These are phyloP conservation scores for Pestalotiopsis sp. DNA, from an alignment of 2,329 filamentous ascomycete genomes.

Conservation along the genomic window DNA sequence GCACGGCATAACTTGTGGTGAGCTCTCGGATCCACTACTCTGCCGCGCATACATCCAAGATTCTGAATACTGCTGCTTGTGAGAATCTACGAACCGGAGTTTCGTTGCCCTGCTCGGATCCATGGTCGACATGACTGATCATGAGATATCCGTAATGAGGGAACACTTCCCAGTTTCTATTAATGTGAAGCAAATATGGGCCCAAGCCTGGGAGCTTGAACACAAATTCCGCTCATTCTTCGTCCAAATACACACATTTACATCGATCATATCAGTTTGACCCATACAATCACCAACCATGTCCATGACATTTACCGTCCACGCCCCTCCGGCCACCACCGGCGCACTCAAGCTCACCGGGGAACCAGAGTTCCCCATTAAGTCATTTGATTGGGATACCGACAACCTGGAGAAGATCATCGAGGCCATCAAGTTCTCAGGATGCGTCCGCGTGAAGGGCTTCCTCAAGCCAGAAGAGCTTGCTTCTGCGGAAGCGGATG, in stretches of 20 bases:
- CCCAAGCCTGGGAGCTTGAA: not conserved
- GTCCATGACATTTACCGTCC: constrained; percentile 10
- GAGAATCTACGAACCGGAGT: not conserved
- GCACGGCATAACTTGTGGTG: not conserved
- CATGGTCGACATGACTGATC: not conserved
- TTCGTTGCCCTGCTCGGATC: not conserved
- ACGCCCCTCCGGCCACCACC: constrained; percentile 7
- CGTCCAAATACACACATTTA: not conserved
- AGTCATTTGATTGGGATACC: not conserved
- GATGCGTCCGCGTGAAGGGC: constrained; percentile 6
- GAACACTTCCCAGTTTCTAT: not conserved
- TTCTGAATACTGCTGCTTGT: not conserved
- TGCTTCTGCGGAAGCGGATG: not conserved
- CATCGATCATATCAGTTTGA: not conserved
- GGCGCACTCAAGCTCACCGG: not conserved
- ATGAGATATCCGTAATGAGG: not conserved
- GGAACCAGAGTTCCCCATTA: not conserved
- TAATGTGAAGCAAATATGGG: not conserved
- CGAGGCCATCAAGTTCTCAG: constrained; percentile 2
- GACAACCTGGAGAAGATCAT: constrained; percentile 2
- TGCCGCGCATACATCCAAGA: not conserved
- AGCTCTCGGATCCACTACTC: not conserved
- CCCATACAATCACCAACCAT: not conserved
- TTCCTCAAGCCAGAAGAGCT: constrained; percentile 8
- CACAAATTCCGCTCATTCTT: not conserved